Conservation (phyloP, 345 rosid species). For the Hypericum androsaemum region DNA sequence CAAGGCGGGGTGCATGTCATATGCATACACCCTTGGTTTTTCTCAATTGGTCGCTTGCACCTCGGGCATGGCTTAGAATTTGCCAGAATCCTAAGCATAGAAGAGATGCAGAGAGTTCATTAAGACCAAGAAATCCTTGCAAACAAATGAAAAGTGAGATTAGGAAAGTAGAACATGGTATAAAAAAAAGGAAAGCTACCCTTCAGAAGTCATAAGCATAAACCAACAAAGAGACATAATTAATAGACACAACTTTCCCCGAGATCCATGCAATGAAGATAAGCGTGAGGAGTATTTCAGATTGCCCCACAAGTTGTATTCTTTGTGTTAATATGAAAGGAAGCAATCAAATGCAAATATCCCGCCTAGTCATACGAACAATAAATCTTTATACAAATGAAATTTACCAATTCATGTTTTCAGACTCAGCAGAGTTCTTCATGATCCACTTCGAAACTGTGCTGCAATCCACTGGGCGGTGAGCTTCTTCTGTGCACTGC, state of each 20-base stretch:
- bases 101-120: background rate
- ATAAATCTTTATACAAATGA: background rate
- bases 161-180: background rate
- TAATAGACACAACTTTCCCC: no score
- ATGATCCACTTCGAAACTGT: conserved; percentile 85
- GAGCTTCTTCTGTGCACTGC: conserved; percentile 98
- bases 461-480: conserved; percentile 95
- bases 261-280: no score
- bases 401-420: conserved; percentile 89
- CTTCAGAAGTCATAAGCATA: no score
- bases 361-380: background rate
- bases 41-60: conserved; percentile 98
- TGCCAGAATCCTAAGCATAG: conserved; percentile 73
- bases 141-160: background rate
- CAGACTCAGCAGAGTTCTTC: conserved; percentile 95
- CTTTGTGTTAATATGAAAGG: no score
- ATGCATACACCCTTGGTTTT: conserved; percentile 99
- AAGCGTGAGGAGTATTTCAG: no score
- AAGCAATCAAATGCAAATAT: background rate
- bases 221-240: no score
- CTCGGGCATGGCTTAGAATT: conserved; percentile 99
- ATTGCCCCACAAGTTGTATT: no score
- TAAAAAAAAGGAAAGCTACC: no score
- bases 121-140: no score
- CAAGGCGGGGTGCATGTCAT: conserved; percentile 99